These are phyloP conservation scores for Gilbertella persicaria DNA, from an alignment of 371 early-diverging fungal genomes.

Conservation along the genomic window DNA sequence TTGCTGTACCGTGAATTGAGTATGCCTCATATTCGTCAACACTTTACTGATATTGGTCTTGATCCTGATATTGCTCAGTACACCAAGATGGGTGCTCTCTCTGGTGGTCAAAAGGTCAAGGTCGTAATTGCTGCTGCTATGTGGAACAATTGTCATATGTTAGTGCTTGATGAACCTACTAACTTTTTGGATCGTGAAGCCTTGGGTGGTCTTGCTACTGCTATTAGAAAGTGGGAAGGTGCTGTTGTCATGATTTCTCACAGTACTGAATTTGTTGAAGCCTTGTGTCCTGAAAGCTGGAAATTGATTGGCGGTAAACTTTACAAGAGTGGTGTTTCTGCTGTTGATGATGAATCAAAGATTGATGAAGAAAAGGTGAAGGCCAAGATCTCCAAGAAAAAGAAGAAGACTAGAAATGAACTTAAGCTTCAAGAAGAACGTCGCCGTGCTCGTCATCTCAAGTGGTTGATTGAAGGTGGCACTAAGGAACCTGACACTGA, in stretches of 20 bases:
- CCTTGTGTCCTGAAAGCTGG: conserved; percentile 83
- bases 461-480: conserved; percentile 76
- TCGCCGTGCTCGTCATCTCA: conserved; percentile 69
- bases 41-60: conserved; percentile 72
- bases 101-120: conserved; percentile 90
- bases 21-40: conserved; percentile 69
- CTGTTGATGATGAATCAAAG: conserved; percentile 62
- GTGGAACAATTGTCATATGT: conserved; percentile 84
- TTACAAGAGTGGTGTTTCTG: conserved; percentile 55
- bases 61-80: conserved; percentile 78
- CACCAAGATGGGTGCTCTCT: conserved; percentile 70
- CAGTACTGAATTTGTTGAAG: conserved; percentile 79
- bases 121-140: conserved; percentile 84
- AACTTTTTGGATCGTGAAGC: conserved; percentile 90
- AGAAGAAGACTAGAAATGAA: conserved; percentile 81
- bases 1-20: conserved; percentile 66
- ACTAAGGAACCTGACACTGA: conserved; percentile 70
- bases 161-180: conserved; percentile 85
- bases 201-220: conserved; percentile 81
- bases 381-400: conserved; percentile 75
- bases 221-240: conserved; percentile 81
- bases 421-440: conserved; percentile 69
- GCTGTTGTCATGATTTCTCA: conserved; percentile 90
- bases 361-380: conserved; percentile 62
- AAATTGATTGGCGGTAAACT: conserved; percentile 64